Evolutionary conservation across 805 yeast genomes (phyloP), one percentile per base, ranked within the genome.

Genomic region (Candida silvicultrix): DNA sequence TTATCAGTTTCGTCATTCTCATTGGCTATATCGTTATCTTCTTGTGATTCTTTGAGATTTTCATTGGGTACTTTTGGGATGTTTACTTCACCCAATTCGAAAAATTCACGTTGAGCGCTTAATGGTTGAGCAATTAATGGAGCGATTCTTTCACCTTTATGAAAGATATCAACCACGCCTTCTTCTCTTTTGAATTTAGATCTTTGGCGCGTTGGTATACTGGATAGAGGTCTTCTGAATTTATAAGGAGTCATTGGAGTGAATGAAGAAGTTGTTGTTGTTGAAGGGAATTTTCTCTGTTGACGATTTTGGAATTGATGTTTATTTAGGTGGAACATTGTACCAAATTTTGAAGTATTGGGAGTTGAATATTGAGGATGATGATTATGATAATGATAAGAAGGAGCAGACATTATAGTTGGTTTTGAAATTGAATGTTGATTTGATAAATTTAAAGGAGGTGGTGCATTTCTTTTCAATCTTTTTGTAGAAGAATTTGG

Each of bases 61-160:
- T 37, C n/a, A n/a, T n/a, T n/a, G n/a, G n/a, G n/a, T n/a, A n/a
- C n/a, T n/a, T n/a, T n/a, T n/a, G n/a, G n/a, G n/a, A 37, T 9
- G 10, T 54, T 53, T 19, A 49, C 46, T 38, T 46, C 38, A 12
- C 53, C 55, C n/a, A 58, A 28, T 34, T 58, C 60, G 48, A 74
- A 74, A 44, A 58, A 64, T 43, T 67, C 73, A 20, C 66, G 58
- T 53, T 75, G 78, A 0, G 81, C 74, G 37, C 75, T 68, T 10
- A 75, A 60, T 5, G 81, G 81, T 54, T 77, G 81, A 15, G 79
- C 72, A 22, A 63, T 62, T 37, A 73, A 53, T 11, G 81, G 81
- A 0, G 81, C 81, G 19, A 64, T 67, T 47, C 70, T 67, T 48
- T 73, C 77, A 2, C 74, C 75, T 45, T 66, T 68, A 20, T 9